Base-by-base conservation (phyloP, 192 early-diverging fungal genomes). In the Allomyces javanicus region DNA sequence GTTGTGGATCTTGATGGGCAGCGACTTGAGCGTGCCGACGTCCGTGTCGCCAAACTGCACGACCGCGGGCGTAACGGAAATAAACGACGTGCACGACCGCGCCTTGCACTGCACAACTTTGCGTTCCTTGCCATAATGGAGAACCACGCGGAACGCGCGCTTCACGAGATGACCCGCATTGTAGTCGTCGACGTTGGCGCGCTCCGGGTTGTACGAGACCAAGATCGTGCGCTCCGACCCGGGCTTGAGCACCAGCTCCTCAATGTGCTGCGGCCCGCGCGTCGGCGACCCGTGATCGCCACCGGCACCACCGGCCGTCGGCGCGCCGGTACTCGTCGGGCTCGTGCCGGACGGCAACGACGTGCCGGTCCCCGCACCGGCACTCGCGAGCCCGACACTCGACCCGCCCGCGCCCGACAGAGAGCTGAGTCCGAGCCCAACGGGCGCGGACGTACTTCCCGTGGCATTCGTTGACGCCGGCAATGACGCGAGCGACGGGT, bases 21-120 rank as follows among this genome's bases (percentile, higher is more conserved):
- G 69, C 9, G 93, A 90, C 73, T 96, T 94, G 14, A 91, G 76
- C 7, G 88, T 92, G 21, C 92, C 91, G 0, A 98, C 94, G 74
- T 96, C 92, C 1, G 93, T 93, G 64, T 90, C 88, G 64, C 96
- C 96, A 84, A 98, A 98, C 68, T 95, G 88, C 7, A 98, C 78
- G 44, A 85, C 73, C 63, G 81, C 80, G 10, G 96, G 96, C 43
- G 79, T 75, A 3, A 94, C 87, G 24, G 89, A 87, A 55, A 98
- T 87, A 68, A 94, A 85, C 0, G 96, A 91, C 4, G 92, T 98
- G 71, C 96, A 96, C 33, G 86, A 87, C 50, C 90, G 81, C 3
- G 91, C 85, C 66, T 87, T 91, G 75, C 94, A 96, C 64, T 93
- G 90, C 27, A 98, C 78, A 23, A 83, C 85, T 70, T 92, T 92